Base-by-base conservation (phyloP, 345 rosid species). In the Chamaenerion angustifolium region DNA sequence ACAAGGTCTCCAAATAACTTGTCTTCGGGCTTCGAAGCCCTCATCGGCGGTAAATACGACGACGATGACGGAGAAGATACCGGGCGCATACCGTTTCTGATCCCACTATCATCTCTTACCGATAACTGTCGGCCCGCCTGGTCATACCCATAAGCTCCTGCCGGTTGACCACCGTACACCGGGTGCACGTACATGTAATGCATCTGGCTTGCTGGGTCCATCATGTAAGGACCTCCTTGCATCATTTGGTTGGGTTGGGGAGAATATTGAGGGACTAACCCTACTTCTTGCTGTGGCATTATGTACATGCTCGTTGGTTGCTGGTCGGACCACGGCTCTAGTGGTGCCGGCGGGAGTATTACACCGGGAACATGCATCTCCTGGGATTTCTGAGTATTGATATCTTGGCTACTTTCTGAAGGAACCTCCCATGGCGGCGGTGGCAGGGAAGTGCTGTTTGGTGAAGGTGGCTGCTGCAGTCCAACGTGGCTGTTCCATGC, bases 381-480 rank as follows among this genome's bases (percentile, higher is more conserved):
- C 51, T 65, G 85, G 51, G 86, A 70, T 62, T 76, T 77, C 35
- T 75, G 95, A 56, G 76, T 13, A 54, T 71, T 83, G 16, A 74
- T 64, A 47, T 63, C 68, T 12, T 76, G 76, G 63, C 76, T 48
- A 48, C 60, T 56, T 56, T 86, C 92, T 42, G 72, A 76, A 53
- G 76, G 66, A 70, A 85, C 85, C 70, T 90, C 98, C 98, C 98
- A 90, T 1, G 98, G 98, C 14, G 98, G 96, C 11, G 88, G 92
- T 50, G 98, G 98, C 21, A 90, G 75, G 18, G 89, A 72, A 49
- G 64, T 67, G 62, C 64, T 51, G 53, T 68, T 69, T 56, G 68
- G 78, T 47, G 77, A 70, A 76, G 87, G 95, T 85, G 73, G 37
- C 37, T 66, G 79, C 55, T 75, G 80, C 59, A 57, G 65, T 43